Conservation (phyloP, 495 filamentous ascomycete genomes). For the Apodospora peruviana region DNA sequence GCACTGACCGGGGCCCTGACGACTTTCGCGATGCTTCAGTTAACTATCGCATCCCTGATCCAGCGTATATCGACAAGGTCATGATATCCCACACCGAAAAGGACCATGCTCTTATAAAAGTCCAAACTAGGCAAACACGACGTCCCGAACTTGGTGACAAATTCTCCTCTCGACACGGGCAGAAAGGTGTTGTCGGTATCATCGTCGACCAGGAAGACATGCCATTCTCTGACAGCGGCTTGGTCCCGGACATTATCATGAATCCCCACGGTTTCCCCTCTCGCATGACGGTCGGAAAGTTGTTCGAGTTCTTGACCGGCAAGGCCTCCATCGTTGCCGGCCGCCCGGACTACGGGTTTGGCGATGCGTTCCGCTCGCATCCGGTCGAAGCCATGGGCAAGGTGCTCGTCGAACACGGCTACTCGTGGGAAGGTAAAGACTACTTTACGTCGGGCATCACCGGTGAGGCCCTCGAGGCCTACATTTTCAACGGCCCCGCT, state of each 20-base stretch:
- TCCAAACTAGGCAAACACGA: slow-evolving; percentile 87
- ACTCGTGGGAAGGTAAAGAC: slow-evolving; percentile 94
- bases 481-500: slow-evolving; percentile 97
- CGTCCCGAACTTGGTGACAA: slow-evolving; percentile 95
- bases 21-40: slow-evolving; percentile 64
- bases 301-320: slow-evolving; percentile 90
- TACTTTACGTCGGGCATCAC: slow-evolving; percentile 94
- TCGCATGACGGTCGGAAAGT: slow-evolving; percentile 98
- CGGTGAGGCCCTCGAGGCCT: slow-evolving; percentile 85
- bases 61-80: slow-evolving; percentile 88
- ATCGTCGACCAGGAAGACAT: slow-evolving; percentile 94
- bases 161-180: slow-evolving; percentile 97
- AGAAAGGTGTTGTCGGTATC: slow-evolving; percentile 96
- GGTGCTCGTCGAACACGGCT: slow-evolving; percentile 78
- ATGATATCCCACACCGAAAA: slow-evolving; percentile 81
- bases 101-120: slow-evolving; percentile 77
- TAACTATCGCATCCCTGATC: slow-evolving; percentile 78
- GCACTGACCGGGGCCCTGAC: slow-evolving; percentile 56
- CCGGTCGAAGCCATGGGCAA: slow-evolving; percentile 87
- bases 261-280: slow-evolving; percentile 99
- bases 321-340: slow-evolving; percentile 87
- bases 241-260: slow-evolving; percentile 98
- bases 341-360: slow-evolving; percentile 68
- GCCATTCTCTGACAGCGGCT: slow-evolving; percentile 88
- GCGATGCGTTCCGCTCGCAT: slow-evolving; percentile 91